phyloP scores from a whole-genome alignment of 2,329 filamentous ascomycete genomes.

The Myriosclerotinia curreyana region DNA sequence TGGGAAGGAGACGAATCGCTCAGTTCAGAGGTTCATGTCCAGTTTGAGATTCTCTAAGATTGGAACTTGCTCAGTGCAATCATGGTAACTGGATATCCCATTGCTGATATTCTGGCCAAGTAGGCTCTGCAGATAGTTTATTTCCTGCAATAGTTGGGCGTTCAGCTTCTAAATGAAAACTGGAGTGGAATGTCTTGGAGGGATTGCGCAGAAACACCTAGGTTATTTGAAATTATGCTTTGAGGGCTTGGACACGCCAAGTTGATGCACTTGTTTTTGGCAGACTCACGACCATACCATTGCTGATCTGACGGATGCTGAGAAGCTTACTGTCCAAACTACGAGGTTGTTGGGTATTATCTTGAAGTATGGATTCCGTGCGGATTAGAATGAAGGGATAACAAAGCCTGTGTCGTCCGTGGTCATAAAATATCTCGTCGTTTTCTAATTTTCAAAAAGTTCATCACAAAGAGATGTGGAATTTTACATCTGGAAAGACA shows the following conservation, averaged over 20 bases:
- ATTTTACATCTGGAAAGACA: background rate
- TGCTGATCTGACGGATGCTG: background rate
- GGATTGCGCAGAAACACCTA: constrained; percentile 44
- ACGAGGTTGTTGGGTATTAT: background rate
- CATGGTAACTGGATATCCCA: background rate
- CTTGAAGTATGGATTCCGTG: background rate
- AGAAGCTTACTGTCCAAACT: background rate
- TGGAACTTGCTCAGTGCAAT: background rate
- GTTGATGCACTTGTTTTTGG: background rate
- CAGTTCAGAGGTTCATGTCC: background rate
- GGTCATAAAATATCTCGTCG: background rate
- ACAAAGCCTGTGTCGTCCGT: background rate
- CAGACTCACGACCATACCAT: background rate
- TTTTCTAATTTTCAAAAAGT: background rate
- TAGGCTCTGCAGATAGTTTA: background rate
- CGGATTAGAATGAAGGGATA: background rate
- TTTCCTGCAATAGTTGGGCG: background rate
- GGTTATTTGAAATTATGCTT: constrained; percentile 41
- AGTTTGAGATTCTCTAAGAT: background rate
- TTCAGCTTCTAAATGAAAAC: background rate
- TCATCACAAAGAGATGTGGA: background rate
- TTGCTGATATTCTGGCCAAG: background rate
- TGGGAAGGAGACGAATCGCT: background rate
- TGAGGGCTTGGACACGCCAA: constrained; percentile 6
- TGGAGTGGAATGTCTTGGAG: background rate